These are phyloP conservation scores for Backusella liffmaniae DNA, from an alignment of 192 early-diverging fungal species.

Conservation along the genomic window DNA sequence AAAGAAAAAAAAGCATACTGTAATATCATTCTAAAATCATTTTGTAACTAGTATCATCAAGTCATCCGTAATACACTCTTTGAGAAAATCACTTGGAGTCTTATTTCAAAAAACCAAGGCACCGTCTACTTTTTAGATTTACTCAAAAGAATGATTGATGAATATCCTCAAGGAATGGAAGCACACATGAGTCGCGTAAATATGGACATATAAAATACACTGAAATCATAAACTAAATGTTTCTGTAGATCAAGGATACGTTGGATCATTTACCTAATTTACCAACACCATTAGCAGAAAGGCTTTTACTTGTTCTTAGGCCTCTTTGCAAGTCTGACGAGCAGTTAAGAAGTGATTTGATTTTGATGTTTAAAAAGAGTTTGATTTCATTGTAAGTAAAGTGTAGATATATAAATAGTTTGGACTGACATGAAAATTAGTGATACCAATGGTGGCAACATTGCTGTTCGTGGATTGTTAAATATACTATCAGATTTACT, in stretches of 20 bases:
- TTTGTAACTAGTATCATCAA: conserved; percentile 46
- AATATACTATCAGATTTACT: conserved; percentile 41
- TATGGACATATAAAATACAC: too few relatives aligned
- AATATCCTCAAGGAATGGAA: conserved; percentile 32
- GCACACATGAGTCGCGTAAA: conserved; percentile 7
- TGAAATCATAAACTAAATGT: too few relatives aligned
- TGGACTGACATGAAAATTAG: conserved; percentile 18
- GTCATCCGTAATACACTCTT: conserved; percentile 70
- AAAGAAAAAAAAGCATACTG: too few relatives aligned
- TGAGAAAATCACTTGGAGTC: conserved; percentile 60
- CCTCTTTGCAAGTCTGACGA: conserved; percentile 52
- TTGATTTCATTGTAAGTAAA: conserved; percentile 59
- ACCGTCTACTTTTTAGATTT: conserved; percentile 45
- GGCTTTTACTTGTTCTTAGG: conserved; percentile 52
- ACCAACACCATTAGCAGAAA: conserved; percentile 47
- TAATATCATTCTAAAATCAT: too few relatives aligned
- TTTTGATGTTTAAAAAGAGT: conserved; percentile 68
- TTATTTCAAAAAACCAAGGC: conserved; percentile 50
- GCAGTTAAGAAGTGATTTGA: conserved; percentile 59
- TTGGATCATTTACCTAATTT: conserved; percentile 66
- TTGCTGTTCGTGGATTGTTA: conserved; percentile 62
- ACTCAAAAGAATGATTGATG: conserved; percentile 44
- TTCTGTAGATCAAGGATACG: conserved; percentile 55
- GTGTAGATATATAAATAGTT: not conserved
- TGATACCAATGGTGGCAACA: conserved; percentile 56